Percentiles rank a stretch among this genome's conserved stretches.
Evolutionary conservation across 345 rosid species (phyloP).

Genomic region (Acer campestre): DNA sequence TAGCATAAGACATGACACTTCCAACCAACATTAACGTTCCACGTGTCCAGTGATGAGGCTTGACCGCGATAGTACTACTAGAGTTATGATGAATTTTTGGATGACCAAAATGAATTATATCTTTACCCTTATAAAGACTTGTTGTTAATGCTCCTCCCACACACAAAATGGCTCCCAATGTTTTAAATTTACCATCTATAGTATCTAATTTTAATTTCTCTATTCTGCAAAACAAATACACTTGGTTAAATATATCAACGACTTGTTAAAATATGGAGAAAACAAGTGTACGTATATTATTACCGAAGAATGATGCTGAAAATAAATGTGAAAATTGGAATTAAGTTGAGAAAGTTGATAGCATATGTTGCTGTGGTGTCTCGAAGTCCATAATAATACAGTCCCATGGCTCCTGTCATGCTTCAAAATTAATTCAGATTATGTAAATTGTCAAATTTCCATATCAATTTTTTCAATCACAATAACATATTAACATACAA

Average conservation of each 20-base stretch:
- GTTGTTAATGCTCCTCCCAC: conserved; percentile 40
- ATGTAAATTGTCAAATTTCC: background rate
- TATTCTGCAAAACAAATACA: conserved; percentile 21
- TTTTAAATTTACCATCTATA: conserved; percentile 41
- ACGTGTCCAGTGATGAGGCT: conserved; percentile 21
- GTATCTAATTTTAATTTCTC: conserved; percentile 35
- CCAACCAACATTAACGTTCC: conserved; percentile 42
- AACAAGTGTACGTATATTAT: too few species aligned
- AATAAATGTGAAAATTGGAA: conserved; percentile 48
- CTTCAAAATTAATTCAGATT: conserved; percentile 21
- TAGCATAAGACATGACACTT: conserved; percentile 36
- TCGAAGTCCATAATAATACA: conserved; percentile 48
- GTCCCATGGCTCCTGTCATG: conserved; percentile 44
- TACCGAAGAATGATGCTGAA: conserved; percentile 40
- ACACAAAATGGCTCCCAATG: conserved; percentile 38
- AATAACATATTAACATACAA: too few species aligned
- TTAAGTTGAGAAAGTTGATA: conserved; percentile 40
- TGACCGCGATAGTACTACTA: background rate
- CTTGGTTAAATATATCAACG: too few species aligned
- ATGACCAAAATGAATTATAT: conserved; percentile 22
- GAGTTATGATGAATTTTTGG: background rate
- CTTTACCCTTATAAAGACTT: conserved; percentile 39
- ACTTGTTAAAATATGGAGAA: too few species aligned
- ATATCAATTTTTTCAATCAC: background rate
- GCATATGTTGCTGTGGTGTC: conserved; percentile 53